A percentile compares a stretch with the other conserved stretches of the same genome.
Evolutionary conservation across 2,329 filamentous ascomycete genomes (phyloP).

Genomic region (Zasmidium cellare): DNA sequence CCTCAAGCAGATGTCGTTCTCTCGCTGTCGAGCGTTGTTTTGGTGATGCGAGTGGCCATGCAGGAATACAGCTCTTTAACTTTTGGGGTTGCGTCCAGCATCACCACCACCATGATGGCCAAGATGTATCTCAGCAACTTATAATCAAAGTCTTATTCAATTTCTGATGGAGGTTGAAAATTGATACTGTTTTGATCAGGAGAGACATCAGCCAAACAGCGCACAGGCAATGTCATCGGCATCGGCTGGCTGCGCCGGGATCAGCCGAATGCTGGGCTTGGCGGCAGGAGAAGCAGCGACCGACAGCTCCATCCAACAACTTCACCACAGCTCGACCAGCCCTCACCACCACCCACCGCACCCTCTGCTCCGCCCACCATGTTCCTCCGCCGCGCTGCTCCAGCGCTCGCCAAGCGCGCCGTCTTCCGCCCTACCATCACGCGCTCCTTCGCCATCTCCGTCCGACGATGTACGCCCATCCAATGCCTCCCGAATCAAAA

Average conservation of each 20-base stretch:
- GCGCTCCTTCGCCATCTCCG: conserved; percentile 49
- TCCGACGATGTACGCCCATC: conserved; percentile 46
- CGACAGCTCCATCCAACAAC: background rate
- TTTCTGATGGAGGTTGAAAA: background rate
- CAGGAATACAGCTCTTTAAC: too few species aligned
- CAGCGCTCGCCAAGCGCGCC: conserved; percentile 48
- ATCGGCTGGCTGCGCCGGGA: background rate
- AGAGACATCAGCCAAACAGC: conserved; percentile 1
- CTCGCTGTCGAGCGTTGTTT: too few species aligned
- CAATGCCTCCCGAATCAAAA: conserved; percentile 15
- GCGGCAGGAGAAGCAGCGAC: background rate
- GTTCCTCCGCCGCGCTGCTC: conserved; percentile 52
- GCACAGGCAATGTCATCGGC: conserved; percentile 5
- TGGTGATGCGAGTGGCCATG: too few species aligned
- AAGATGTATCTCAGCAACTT: too few species aligned
- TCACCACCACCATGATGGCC: too few species aligned
- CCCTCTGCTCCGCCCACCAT: conserved; percentile 24
- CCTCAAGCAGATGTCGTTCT: too few species aligned
- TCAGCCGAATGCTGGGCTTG: conserved; percentile 1
- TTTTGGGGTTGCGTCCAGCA: too few species aligned
- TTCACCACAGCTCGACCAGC: background rate
- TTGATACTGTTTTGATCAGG: background rate
- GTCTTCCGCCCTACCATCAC: conserved; percentile 41
- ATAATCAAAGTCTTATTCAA: too few species aligned
- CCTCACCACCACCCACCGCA: background rate